Conservation (phyloP, 306 rosid species). For the Vachellia collinsii region DNA sequence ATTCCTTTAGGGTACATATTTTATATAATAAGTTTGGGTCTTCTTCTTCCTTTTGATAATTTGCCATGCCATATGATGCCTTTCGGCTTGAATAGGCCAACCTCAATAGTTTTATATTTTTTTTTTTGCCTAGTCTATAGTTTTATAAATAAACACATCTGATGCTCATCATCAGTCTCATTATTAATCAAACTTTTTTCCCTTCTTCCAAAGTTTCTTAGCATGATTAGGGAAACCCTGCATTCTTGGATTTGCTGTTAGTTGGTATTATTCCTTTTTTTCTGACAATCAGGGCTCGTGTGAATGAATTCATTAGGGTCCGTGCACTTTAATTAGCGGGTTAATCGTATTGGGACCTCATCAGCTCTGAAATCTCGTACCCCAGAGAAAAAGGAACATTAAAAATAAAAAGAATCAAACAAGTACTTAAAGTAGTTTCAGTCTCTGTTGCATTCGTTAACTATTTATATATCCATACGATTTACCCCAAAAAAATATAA, state of each 20-base stretch:
- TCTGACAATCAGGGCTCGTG: background rate
- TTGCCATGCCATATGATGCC: slow-evolving; percentile 5
- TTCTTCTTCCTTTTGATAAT: slow-evolving; percentile 11
- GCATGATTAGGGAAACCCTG: slow-evolving; percentile 20
- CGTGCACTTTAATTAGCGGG: background rate
- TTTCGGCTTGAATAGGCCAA: slow-evolving; percentile 33
- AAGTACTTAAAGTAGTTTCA: background rate
- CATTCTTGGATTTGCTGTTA: background rate
- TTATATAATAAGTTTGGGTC: slow-evolving; percentile 1
- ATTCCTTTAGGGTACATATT: slow-evolving; percentile 34
- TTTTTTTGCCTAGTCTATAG: too few relatives aligned
- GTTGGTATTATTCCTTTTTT: background rate
- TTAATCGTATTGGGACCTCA: background rate
- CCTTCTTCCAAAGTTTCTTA: slow-evolving; percentile 4
- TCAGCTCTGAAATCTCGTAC: background rate
- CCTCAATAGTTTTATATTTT: slow-evolving; percentile 12
- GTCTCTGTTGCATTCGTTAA: background rate
- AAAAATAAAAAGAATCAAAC: too few relatives aligned
- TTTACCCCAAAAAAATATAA: background rate
- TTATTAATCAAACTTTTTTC: slow-evolving; percentile 21
- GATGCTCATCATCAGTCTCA: slow-evolving; percentile 40
- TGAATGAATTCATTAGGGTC: background rate
- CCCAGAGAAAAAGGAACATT: background rate
- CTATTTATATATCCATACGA: background rate
- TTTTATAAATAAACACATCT: slow-evolving; percentile 16